Conservation (phyloP, 2,329 filamentous ascomycete genomes). For the Fusarium nelsonii region DNA sequence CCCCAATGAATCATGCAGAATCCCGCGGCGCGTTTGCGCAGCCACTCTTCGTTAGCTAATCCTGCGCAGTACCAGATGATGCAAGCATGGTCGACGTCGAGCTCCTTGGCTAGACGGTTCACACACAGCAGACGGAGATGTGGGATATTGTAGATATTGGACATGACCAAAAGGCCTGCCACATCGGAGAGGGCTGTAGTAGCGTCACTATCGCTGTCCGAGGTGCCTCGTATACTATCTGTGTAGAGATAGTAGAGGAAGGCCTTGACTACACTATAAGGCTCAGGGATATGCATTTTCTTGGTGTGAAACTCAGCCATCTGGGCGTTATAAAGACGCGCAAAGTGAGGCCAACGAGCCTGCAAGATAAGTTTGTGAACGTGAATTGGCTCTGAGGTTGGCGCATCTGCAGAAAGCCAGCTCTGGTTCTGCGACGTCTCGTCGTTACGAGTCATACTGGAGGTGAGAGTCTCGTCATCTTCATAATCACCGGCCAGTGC, state of each 20-base stretch:
- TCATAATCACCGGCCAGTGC: conserved; percentile 84
- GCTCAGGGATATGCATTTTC: conserved; percentile 97
- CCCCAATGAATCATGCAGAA: conserved; percentile 98
- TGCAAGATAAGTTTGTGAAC: conserved; percentile 96
- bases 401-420: conserved; percentile 71
- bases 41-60: conserved; percentile 91
- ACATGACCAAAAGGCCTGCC: conserved; percentile 95
- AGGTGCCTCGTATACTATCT: conserved; percentile 79
- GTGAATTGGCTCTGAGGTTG: conserved; percentile 86
- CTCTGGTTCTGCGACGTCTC: conserved; percentile 60
- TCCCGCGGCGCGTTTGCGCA: conserved; percentile 85
- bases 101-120: conserved; percentile 87
- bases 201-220: conserved; percentile 71
- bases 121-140: conserved; percentile 92
- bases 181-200: conserved; percentile 86
- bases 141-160: conserved; percentile 97
- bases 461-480: conserved; percentile 71
- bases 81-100: conserved; percentile 94
- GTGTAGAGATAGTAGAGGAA: conserved; percentile 98
- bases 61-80: conserved; percentile 96
- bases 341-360: conserved; percentile 96
- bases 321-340: conserved; percentile 88
- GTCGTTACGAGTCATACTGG: conserved; percentile 61
- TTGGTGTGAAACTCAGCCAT: conserved; percentile 99
- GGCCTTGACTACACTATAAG: conserved; percentile 91